phyloP scores from a whole-genome alignment of 139 green algal genomes.

The Bryopsis sp. region DNA sequence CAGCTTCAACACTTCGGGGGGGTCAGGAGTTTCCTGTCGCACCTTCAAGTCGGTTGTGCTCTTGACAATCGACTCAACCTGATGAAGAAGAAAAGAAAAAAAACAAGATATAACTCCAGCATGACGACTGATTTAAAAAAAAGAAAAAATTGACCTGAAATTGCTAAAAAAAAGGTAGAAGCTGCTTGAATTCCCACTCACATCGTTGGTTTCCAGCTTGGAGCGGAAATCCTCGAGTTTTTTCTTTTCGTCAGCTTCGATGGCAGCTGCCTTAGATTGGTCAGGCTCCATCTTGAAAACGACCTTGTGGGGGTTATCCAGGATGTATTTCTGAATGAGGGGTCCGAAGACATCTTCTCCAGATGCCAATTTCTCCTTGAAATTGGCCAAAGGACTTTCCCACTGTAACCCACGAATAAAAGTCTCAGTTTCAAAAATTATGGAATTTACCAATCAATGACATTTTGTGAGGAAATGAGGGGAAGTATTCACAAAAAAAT shows the following conservation, averaged over 20 bases:
- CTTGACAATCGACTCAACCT: slow-evolving; percentile 38
- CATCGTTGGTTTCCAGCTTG: slow-evolving; percentile 28
- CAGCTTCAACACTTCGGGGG: slow-evolving; percentile 75
- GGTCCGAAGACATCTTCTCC: slow-evolving; percentile 87
- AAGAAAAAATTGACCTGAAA: no score
- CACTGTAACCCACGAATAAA: no score
- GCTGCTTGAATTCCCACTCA: no score
- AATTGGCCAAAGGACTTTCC: slow-evolving; percentile 66
- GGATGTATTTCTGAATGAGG: slow-evolving; percentile 63
- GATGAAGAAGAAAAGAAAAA: no score
- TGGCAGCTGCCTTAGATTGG: slow-evolving; percentile 36
- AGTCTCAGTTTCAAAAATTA: no score
- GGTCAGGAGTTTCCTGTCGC: slow-evolving; percentile 91
- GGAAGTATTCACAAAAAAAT: no score
- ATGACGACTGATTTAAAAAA: no score
- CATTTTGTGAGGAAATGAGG: no score
- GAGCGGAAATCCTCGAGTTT: slow-evolving; percentile 36
- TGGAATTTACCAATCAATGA: no score
- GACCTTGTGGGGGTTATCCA: slow-evolving; percentile 62
- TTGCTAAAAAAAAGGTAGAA: no score
- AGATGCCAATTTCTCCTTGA: slow-evolving; percentile 77
- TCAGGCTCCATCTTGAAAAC: slow-evolving; percentile 78
- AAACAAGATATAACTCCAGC: no score
- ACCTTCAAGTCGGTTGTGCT: slow-evolving; percentile 75
- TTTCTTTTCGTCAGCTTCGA: slow-evolving; percentile 63